Base-by-base conservation (phyloP, 192 early-diverging fungal species). In the Backusella luteola region DNA sequence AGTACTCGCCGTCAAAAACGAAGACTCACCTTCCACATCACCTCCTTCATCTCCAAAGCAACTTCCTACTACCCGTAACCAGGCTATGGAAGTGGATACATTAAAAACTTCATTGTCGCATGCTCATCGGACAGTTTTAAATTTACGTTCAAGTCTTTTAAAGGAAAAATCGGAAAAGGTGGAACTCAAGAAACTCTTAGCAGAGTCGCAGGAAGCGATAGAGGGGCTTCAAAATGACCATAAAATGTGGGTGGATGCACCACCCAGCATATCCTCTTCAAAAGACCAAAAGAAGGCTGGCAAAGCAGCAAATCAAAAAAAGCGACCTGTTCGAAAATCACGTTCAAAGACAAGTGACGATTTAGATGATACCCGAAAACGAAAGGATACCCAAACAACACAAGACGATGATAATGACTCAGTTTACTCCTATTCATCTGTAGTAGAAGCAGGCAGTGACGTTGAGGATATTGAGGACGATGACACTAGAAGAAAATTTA, bases 191-290 rank as follows among this genome's bases (percentile, higher is more conserved):
- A 86, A 87, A 66, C 73, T 89, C 67, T 63, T 91, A 15, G 84
- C 83, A 0, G 89, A 89, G 23, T 81, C 84, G n/a, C 84, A 90
- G 53, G 88, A 90, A 52, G 84, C 83, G 26, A 90, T 91, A 68
- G 89, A 90, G 66, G 77, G 80, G 6, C 72, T 91, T 69, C 84
- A 86, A 8, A 76, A 83, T 41, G 87, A 88, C 63, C 76, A 82
- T 41, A 76, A 69, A 26, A 67, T 82, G 21, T 80, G 78, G 79
- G 76, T 77, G 4, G 82, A 80, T 71, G 52, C 71, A 17, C 35
- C 32, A 29, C 26, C n/a, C 6, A 41, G 19, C 42, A 26, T 29
- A 3, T 63, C 56, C 26, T 63, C 56, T 63, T 26, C 56, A 63
- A 63, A 29, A 5, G 56, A 49, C 42, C 69, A 53, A 26, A 34